Evolutionary conservation across 2,329 filamentous ascomycete species (phyloP), one percentile per base, ranked within the genome.

Genomic region (Dryadomyces quercus-mongolicae): DNA sequence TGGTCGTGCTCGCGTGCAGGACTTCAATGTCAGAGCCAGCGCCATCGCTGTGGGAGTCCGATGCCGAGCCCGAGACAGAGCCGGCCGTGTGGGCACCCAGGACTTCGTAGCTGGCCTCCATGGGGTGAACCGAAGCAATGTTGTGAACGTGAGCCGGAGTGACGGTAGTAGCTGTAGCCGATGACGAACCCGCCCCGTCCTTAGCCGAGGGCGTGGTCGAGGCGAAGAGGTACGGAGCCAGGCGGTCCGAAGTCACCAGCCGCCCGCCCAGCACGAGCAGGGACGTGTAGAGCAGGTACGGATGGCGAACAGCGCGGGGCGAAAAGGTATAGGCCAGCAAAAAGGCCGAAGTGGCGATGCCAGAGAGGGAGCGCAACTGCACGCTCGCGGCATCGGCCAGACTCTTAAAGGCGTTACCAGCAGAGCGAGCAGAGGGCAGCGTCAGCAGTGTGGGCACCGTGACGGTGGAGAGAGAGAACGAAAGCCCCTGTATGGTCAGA

Each of bases 251-350:
- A 31, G 75, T 73, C 52, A 70, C 74, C 47, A 79, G 72, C 21
- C 77, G 76, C 47, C 86, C 81, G 43, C 86, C 71, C 43, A 77
- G 73, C 46, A 83, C 79, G 55, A 90, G 77, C 25, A 89, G 70
- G 2, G 84, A 82, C 15, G 88, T 89, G 82, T 93, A 96, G 56
- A 96, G 70, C 25, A 96, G 82, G 67, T 95, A 97, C 0, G 92
- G 92, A 67, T 97, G 92, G 65, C 86, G 83, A 61, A 80, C 77
- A 54, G 82, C 78, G 25, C 81, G 77, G 0, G 90, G 86, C 2
- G 90, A 92, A 60, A 94, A 73, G 47, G 77, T 68, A 69, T 85
- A 96, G 58, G 90, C 88, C 60, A 92, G 78, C 61, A 88, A 72
- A 63, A 96, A 83, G 34, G 87, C 82, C 52, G 80, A 73, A 53